phyloP scores from a whole-genome alignment of 305 asterid species.

The Fraxinus dipetala region DNA sequence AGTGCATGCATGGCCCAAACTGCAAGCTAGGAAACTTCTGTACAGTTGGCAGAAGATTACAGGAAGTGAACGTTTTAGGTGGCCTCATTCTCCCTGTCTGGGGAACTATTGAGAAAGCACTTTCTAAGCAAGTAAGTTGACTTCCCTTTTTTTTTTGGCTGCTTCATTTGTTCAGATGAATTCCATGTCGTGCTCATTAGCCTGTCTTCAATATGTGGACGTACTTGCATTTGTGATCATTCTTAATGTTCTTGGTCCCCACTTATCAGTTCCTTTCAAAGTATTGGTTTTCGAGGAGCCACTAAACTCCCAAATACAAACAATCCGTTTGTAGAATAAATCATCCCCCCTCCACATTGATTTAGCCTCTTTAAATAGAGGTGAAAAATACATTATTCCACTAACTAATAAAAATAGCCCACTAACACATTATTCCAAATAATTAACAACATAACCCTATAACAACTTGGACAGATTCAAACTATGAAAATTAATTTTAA shows the following conservation, averaged over 20 bases:
- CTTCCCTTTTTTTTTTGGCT: background rate
- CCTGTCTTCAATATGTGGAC: background rate
- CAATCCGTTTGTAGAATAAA: background rate
- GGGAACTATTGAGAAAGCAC: slow-evolving; percentile 96
- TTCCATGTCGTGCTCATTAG: background rate
- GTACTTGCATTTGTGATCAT: background rate
- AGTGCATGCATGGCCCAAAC: slow-evolving; percentile 99
- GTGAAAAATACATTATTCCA: background rate
- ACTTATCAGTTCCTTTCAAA: background rate
- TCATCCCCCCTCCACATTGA: background rate
- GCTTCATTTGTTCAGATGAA: background rate
- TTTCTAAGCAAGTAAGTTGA: slow-evolving; percentile 72
- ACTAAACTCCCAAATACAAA: background rate
- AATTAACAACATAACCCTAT: background rate
- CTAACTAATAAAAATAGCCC: background rate
- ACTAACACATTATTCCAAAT: background rate
- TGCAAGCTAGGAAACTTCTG: slow-evolving; percentile 82
- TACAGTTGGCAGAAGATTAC: slow-evolving; percentile 87
- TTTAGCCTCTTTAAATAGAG: background rate
- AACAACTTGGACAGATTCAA: background rate
- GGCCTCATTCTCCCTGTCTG: slow-evolving; percentile 98
- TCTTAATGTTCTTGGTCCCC: background rate
- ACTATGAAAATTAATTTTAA: background rate
- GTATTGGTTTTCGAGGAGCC: background rate
- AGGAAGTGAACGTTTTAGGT: slow-evolving; percentile 90